Evolutionary conservation across 441 rosid genomes (phyloP), one percentile per base, ranked within the genome.

Genomic region (Adansonia grandidieri): DNA sequence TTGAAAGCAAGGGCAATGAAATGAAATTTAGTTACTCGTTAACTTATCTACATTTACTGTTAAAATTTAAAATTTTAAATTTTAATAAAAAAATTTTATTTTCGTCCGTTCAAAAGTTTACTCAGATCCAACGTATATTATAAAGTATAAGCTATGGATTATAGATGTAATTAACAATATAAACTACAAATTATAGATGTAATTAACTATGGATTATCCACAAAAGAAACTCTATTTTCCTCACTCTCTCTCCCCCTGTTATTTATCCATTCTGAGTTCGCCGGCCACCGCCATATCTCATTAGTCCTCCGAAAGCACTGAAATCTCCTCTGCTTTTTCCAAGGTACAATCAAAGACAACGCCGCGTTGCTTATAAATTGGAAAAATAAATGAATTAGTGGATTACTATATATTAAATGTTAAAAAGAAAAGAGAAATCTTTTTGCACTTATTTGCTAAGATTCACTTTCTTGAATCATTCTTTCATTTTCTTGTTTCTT

Each of bases 221-320:
- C 8, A 5, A 62, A 63, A 37, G 15, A 51, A 32, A n/a, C 14
- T 61, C 67, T 51, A 50, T 69, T 66, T 72, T 57, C 44, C 53
- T 4, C 75, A 77, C 79, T 54, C 83, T 70, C 77, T 64, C 44
- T 37, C 40, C 4, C 37, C 67, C 77, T 80, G 70, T 71, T 50
- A 54, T 74, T 82, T 83, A 83, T 81, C 87, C 81, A 72, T 74
- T 80, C 77, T 63, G 32, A 75, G 77, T 83, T 85, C 86, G 86
- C 82, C 88, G 85, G 74, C 84, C 71, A 65, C 74, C 80, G 82
- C 80, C 73, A 66, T 63, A 72, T 74, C 74, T 69, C 22, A 20
- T 65, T 60, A 20, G 77, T 57, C 75, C 32, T 37, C 40, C 4
- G 71, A 42, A 76, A 82, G 76, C 78, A 64, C 72, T 48, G 60